Evolutionary conservation across 768 basidiomycete genomes (phyloP), one percentile per base, ranked within the genome.

Genomic region (Suillus decipiens): DNA sequence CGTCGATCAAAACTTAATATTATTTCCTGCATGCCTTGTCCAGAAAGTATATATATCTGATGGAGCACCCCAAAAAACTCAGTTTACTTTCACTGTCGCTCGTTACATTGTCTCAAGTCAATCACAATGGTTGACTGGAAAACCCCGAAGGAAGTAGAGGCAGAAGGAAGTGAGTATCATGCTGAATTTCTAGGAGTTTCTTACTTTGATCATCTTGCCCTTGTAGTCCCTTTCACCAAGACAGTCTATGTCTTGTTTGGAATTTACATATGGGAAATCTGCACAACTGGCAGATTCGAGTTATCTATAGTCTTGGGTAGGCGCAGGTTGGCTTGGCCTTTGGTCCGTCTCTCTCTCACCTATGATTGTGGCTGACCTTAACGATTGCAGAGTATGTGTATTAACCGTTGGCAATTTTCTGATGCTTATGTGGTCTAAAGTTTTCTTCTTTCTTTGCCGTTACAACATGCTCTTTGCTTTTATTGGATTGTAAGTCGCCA

Each of bases 391-490:
- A 53, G 64, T 59, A 42, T 31, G 65, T 62, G 11, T 48, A 45
- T 37, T 5, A 63, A 28, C 22, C 24, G 28, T 57, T 19, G 24
- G 1, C 37, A 57, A 28, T 11, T 34, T 17, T 3, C n/a, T 14
- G 28, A 37, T 31, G 41, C 41, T 39, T 11, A 53, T 31, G 5
- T 14, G 9, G 61, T 75, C 17, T 65, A 59, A 33, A 81, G 88
- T 84, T 31, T 86, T 88, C 64, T 88, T 88, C 71, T 89, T 91
- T 71, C 75, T 88, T 31, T 87, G 85, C 70, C 85, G 89, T 64
- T 90, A 90, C 71, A 88, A 86, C 72, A 85, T 90, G 80, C 69
- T 90, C n/a, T 78, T 84, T 62, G 82, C 88, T 4, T 79, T 89
- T 68, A 72, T 86, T 66, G 88, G 89, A 62, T 66, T 90, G 88